phyloP scores from a whole-genome alignment of 257 asterid genomes.

The Przewalskia tangutica region DNA sequence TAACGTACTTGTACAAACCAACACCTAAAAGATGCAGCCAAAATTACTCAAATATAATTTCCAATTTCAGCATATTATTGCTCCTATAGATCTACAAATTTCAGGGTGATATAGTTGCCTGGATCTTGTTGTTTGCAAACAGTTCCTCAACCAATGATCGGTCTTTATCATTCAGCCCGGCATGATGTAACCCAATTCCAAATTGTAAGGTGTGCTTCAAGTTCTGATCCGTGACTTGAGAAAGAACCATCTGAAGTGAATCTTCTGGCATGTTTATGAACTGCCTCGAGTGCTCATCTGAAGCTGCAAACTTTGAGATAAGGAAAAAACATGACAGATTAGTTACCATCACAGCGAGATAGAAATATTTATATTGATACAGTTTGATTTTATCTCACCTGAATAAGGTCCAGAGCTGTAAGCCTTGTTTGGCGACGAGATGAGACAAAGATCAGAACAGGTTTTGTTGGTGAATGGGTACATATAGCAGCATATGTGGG shows the following conservation, averaged over 20 bases:
- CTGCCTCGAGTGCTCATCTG: conserved; percentile 89
- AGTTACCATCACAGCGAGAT: conserved; percentile 4
- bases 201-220: conserved; percentile 94
- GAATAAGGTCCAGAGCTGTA: conserved; percentile 96
- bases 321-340: conserved; percentile 7
- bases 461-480: conserved; percentile 94
- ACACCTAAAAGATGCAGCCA: conserved; percentile 42
- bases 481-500: conserved; percentile 98
- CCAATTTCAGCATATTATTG: conserved; percentile 1
- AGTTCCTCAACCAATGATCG: conserved; percentile 97
- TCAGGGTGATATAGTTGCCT: conserved; percentile 36
- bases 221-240: conserved; percentile 91
- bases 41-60: conserved; percentile 7
- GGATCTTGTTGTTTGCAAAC: conserved; percentile 91
- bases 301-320: conserved; percentile 69
- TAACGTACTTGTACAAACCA: conserved; percentile 95
- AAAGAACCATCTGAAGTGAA: conserved; percentile 89
- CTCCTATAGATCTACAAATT: conserved; percentile 7
- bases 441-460: conserved; percentile 93
- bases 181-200: conserved; percentile 97
- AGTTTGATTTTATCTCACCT: conserved; percentile 36
- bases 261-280: conserved; percentile 86
- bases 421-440: conserved; percentile 99
- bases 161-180: conserved; percentile 93
- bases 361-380: conserved; percentile 3